These are phyloP conservation scores for Melastoma candidum DNA, from an alignment of 441 rosid species.

Conservation along the genomic window DNA sequence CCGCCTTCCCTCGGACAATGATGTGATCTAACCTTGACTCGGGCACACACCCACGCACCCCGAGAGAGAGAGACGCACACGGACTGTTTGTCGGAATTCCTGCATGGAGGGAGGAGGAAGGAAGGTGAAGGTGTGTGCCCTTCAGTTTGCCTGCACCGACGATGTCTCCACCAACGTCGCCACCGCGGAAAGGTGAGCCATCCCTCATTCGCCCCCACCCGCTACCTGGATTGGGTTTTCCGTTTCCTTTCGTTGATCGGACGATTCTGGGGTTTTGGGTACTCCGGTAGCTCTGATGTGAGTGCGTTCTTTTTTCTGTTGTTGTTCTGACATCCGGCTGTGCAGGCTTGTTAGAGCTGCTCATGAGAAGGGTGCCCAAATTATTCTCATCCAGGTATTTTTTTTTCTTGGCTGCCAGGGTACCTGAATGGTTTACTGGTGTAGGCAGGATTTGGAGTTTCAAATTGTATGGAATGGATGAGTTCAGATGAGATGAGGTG, in stretches of 20 bases:
- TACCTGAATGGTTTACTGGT: not conserved
- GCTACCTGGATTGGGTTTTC: no score
- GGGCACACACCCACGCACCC: no score
- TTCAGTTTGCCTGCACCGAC: slow-evolving; percentile 63
- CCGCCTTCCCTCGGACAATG: no score
- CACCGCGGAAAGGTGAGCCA: slow-evolving; percentile 40
- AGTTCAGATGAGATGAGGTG: not conserved
- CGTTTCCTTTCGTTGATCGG: no score
- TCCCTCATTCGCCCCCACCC: slow-evolving; percentile 1
- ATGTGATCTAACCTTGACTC: no score
- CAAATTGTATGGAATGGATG: not conserved
- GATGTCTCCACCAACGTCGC: slow-evolving; percentile 47
- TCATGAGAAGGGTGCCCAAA: slow-evolving; percentile 60
- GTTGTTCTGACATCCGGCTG: not conserved
- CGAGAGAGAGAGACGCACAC: no score
- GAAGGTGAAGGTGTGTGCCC: slow-evolving; percentile 43
- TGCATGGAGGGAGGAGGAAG: slow-evolving; percentile 10
- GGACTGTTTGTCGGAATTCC: no score
- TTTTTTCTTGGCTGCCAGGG: not conserved
- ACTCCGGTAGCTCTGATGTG: no score
- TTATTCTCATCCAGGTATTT: slow-evolving; percentile 67
- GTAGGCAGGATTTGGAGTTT: no score
- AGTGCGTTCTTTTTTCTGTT: no score
- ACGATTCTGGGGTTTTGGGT: no score
- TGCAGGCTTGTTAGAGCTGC: slow-evolving; percentile 68